A percentile compares a stretch with the other conserved stretches of the same genome.
Evolutionary conservation across 2,329 filamentous ascomycete genomes (phyloP).

Genomic region (Fusarium setosum): DNA sequence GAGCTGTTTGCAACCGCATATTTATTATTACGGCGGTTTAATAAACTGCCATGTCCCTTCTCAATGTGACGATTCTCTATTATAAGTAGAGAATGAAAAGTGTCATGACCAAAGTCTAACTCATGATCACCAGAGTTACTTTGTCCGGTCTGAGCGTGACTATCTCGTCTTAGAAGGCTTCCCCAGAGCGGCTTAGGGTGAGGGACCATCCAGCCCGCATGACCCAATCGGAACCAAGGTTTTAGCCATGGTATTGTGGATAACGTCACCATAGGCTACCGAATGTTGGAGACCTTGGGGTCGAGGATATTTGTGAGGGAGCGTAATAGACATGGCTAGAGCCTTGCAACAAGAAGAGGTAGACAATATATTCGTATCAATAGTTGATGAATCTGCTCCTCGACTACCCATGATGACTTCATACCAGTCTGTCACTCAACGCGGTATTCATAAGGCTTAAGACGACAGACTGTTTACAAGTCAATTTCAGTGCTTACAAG

Average conservation of each 20-base stretch:
- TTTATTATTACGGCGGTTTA: neutral
- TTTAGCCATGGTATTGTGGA: slow-evolving; percentile 5
- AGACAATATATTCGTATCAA: no score
- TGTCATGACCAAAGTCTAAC: neutral
- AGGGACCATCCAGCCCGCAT: slow-evolving; percentile 20
- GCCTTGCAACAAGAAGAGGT: no score
- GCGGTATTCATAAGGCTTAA: no score
- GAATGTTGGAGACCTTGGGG: neutral
- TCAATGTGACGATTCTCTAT: neutral
- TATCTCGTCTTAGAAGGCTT: slow-evolving; percentile 13
- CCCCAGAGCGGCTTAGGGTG: slow-evolving; percentile 18
- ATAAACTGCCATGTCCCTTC: neutral
- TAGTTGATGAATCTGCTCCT: no score
- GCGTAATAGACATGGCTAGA: no score
- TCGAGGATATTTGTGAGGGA: neutral
- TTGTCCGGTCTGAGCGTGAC: slow-evolving; percentile 11
- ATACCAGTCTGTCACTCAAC: no score
- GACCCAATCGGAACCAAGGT: slow-evolving; percentile 24
- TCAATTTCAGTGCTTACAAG: no score
- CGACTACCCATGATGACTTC: no score
- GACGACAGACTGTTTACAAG: no score
- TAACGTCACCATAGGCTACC: slow-evolving; percentile 29
- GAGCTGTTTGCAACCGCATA: slow-evolving; percentile 16
- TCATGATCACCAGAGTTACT: slow-evolving; percentile 19
- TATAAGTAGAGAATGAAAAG: neutral